Evolutionary conservation across 2,329 filamentous ascomycete genomes (phyloP).

Genomic region (Colletotrichum orbiculare): DNA sequence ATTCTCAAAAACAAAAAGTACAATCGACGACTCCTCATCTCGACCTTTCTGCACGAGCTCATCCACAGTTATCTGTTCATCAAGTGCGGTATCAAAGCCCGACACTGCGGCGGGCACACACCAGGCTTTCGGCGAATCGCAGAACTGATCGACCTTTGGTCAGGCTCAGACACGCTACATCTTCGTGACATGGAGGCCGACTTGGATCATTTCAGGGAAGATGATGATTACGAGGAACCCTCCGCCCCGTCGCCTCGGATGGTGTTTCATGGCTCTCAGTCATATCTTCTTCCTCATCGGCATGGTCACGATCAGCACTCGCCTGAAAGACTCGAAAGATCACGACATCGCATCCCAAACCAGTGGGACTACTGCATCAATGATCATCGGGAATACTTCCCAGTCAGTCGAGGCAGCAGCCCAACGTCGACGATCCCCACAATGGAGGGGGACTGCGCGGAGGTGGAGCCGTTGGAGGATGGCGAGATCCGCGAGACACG

Average conservation of each 20-base stretch:
- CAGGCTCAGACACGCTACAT: conserved; percentile 64
- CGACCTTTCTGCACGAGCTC: conserved; percentile 74
- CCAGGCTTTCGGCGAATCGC: conserved; percentile 69
- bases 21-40: conserved; percentile 70
- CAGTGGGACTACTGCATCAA: conserved; percentile 36
- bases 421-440: conserved; percentile 27
- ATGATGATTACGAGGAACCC: conserved; percentile 36
- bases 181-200: conserved; percentile 72
- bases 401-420: conserved; percentile 23
- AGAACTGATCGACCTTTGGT: conserved; percentile 70
- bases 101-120: conserved; percentile 68
- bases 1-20: conserved; percentile 67
- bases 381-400: conserved; percentile 32
- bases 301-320: conserved; percentile 22
- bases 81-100: conserved; percentile 67
- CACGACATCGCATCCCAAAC: conserved; percentile 20
- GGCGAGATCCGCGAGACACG: conserved; percentile 33
- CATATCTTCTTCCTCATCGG: conserved; percentile 24
- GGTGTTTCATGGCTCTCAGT: conserved; percentile 10
- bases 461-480: conserved; percentile 26
- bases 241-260: too few relatives aligned
- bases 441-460: conserved; percentile 22
- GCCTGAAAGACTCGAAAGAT: conserved; percentile 17
- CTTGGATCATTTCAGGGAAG: conserved; percentile 62
- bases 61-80: conserved; percentile 76